Percentiles rank a stretch among this genome's conserved stretches.
phyloP scores from a whole-genome alignment of 345 rosid species.

The Camelina neglecta region DNA sequence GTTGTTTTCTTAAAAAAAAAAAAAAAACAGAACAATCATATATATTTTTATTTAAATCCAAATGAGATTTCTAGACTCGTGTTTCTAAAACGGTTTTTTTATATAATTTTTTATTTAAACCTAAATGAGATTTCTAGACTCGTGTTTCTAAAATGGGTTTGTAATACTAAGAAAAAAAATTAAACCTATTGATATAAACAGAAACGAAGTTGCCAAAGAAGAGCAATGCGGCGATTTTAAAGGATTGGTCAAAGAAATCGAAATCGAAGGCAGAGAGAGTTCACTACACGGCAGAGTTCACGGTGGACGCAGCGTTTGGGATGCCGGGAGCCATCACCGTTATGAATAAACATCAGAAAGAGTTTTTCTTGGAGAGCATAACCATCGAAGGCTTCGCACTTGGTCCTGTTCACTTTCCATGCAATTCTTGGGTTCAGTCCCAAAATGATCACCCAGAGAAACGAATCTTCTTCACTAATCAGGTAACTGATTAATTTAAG shows the following conservation, averaged over 20 bases:
- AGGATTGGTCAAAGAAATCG: slow-evolving; percentile 84
- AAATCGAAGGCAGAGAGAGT: slow-evolving; percentile 78
- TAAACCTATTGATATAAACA: slow-evolving; percentile 28
- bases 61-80: no score
- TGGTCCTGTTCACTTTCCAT: slow-evolving; percentile 88
- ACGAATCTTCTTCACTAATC: slow-evolving; percentile 81
- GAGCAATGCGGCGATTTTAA: slow-evolving; percentile 70
- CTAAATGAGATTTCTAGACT: no score
- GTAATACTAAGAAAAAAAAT: not conserved
- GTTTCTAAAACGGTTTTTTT: not conserved
- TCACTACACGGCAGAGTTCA: slow-evolving; percentile 86
- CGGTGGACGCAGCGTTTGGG: slow-evolving; percentile 74
- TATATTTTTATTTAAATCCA: no score
- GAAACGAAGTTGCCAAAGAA: slow-evolving; percentile 79
- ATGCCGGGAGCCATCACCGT: slow-evolving; percentile 87
- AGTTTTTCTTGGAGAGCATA: slow-evolving; percentile 83
- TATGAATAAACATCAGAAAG: slow-evolving; percentile 81
- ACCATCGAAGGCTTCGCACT: slow-evolving; percentile 81
- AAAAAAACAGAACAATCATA: slow-evolving; percentile 4
- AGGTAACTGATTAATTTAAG: slow-evolving; percentile 52
- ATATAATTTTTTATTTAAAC: no score
- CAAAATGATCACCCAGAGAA: slow-evolving; percentile 62
- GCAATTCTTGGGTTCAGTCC: slow-evolving; percentile 96
- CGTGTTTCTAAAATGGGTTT: not conserved
- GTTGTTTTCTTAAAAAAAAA: slow-evolving; percentile 5